Evolutionary conservation across 805 yeast genomes (phyloP).

Genomic region (Saccharomycopsis selenospora): DNA sequence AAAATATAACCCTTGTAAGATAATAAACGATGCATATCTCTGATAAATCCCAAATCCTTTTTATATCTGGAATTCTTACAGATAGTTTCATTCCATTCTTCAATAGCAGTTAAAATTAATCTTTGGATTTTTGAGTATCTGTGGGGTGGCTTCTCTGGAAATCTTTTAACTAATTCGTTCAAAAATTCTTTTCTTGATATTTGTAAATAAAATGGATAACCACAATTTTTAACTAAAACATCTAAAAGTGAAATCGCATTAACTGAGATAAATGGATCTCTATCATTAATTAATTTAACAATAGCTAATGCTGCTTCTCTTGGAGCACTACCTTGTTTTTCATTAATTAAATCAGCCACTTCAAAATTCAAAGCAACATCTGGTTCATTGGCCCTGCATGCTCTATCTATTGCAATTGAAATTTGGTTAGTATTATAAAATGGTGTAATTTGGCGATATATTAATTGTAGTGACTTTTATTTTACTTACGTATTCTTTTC

Average conservation of each 20-base stretch:
- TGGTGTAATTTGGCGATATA: too few species aligned
- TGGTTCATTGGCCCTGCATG: conserved; percentile 86
- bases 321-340: conserved; percentile 84
- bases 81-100: conserved; percentile 95
- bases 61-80: conserved; percentile 85
- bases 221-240: conserved; percentile 93
- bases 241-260: conserved; percentile 81
- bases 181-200: conserved; percentile 91
- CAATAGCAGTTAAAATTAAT: conserved; percentile 79
- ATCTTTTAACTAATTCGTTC: conserved; percentile 84
- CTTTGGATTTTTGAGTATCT: conserved; percentile 78
- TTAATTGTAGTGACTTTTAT: too few species aligned
- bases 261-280: conserved; percentile 76
- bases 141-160: conserved; percentile 91
- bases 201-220: conserved; percentile 93
- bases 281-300: conserved; percentile 72
- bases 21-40: conserved; percentile 92
- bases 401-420: conserved; percentile 71
- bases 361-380: conserved; percentile 83
- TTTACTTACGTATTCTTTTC: conserved; percentile 25
- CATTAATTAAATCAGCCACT: conserved; percentile 88
- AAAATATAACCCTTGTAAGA: conserved; percentile 86
- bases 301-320: conserved; percentile 87
- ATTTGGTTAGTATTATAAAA: too few species aligned
- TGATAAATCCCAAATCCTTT: conserved; percentile 84